These are phyloP conservation scores for Exserohilum rostratum DNA, from an alignment of 2,329 filamentous ascomycete genomes.

Conservation along the genomic window DNA sequence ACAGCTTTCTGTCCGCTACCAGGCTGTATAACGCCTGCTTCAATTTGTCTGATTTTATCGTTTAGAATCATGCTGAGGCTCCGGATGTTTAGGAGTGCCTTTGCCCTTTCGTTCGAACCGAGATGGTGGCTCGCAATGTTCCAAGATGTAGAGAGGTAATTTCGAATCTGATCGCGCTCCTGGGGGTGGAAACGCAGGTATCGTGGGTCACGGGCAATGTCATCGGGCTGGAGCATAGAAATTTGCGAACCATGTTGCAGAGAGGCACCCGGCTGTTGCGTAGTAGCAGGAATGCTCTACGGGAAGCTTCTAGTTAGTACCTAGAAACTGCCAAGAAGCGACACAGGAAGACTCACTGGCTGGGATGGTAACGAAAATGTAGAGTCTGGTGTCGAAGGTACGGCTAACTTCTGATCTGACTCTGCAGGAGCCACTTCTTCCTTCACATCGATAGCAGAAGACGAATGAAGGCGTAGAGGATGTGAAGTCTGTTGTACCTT, in stretches of 20 bases:
- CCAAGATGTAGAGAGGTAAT: background rate
- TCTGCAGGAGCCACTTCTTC: background rate
- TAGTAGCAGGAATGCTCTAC: background rate
- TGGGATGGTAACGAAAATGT: background rate
- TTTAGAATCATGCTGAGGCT: background rate
- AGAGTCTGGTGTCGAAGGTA: background rate
- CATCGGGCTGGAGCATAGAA: background rate
- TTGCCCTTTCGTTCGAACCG: background rate
- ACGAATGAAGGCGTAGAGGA: slow-evolving; percentile 1
- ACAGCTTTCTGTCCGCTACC: background rate
- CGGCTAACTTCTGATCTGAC: background rate
- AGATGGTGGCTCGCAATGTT: background rate
- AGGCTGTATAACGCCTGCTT: background rate
- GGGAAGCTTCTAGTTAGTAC: background rate
- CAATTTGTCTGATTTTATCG: background rate
- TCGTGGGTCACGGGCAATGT: background rate
- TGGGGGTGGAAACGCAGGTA: background rate
- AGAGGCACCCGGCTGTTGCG: background rate
- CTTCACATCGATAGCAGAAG: slow-evolving; percentile 12
- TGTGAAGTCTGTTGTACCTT: background rate
- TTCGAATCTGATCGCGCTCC: background rate
- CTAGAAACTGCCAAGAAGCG: background rate
- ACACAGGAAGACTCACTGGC: background rate
- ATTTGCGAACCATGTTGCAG: background rate
- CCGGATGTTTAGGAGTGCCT: background rate